Evolutionary conservation across 257 asterid species (phyloP).

Genomic region (Solanum gandarillasii): DNA sequence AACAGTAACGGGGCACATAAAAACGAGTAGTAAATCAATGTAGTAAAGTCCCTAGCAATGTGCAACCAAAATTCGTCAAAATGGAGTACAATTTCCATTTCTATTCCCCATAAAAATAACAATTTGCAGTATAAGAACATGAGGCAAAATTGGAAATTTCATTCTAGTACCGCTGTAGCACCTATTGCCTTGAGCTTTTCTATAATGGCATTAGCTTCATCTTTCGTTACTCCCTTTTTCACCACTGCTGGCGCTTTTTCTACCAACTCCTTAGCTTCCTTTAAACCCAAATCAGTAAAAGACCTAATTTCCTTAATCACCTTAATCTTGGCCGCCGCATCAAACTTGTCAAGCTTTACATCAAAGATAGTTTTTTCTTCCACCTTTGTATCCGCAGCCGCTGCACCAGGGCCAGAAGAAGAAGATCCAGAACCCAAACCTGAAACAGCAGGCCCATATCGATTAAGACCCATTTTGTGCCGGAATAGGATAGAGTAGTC

Average conservation of each 20-base stretch:
- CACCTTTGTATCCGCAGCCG: conserved; percentile 30
- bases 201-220: conserved; percentile 63
- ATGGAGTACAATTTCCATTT: neutral
- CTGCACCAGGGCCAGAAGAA: conserved; percentile 30
- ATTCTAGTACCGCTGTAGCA: conserved; percentile 69
- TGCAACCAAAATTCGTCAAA: neutral
- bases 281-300: conserved; percentile 68
- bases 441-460: conserved; percentile 46
- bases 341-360: conserved; percentile 65
- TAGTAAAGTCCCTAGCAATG: neutral
- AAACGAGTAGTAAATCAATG: neutral
- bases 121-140: neutral
- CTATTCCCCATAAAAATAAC: neutral
- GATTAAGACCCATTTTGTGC: conserved; percentile 58
- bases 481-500: conserved; percentile 55
- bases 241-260: conserved; percentile 72
- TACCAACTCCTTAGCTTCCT: conserved; percentile 83
- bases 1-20: neutral
- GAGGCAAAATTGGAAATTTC: neutral
- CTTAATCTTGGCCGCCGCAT: conserved; percentile 59
- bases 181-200: conserved; percentile 72
- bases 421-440: conserved; percentile 14
- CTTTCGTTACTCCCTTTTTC: conserved; percentile 64
- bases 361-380: conserved; percentile 63
- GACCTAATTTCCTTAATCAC: conserved; percentile 83